Evolutionary conservation across 2,329 filamentous ascomycete species (phyloP), one percentile per base, ranked within the genome.

Genomic region (Talaromyces sp.): DNA sequence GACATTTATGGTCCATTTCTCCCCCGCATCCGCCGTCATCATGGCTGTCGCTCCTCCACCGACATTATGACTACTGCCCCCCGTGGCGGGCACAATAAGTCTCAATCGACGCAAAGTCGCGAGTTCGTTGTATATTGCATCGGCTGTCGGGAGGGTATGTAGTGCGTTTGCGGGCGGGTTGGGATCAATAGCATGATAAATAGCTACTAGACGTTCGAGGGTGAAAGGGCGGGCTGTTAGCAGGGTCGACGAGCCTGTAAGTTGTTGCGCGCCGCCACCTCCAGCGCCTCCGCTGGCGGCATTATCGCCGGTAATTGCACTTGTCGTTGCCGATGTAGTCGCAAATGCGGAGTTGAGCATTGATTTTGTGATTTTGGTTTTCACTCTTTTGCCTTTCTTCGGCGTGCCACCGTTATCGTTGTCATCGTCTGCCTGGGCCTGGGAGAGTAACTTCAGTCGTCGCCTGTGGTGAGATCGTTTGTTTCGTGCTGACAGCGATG

Each of bases 1-100:
- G 8, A 82, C 78, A 72, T 82, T 81, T 14, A 82, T 77, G 64
- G 76, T 78, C 81, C 81, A 83, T 62, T 81, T 83, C 67, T 80
- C 81, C 5, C 75, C 77, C 3, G 73, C 75, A 68, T 79, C 78
- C 19, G 76, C 74, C 27, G 72, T 75, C 3, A 74, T 78, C 63
- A 74, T 76, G 33, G 72, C 70, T n/a, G 72, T 74, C 6, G 70
- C 68, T 8, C 64, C 60, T 33, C 52, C 64, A 2, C 69, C 70
- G 19, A 59, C 60, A n/a, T 65, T 70, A 13, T 27, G 24, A 68
- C 68, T 67, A 45, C 72, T 49, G n/a, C 60, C 72, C 60, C 73
- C 69, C 9, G 72, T 75, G 4, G 78, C 73, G 16, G 79, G 78
- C 0, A 82, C 78, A n/a, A 83, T 74, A 8, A 83, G 73, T 33